Conservation (phyloP, 768 basidiomycete genomes). For the Termitomyces bulborhizus region DNA sequence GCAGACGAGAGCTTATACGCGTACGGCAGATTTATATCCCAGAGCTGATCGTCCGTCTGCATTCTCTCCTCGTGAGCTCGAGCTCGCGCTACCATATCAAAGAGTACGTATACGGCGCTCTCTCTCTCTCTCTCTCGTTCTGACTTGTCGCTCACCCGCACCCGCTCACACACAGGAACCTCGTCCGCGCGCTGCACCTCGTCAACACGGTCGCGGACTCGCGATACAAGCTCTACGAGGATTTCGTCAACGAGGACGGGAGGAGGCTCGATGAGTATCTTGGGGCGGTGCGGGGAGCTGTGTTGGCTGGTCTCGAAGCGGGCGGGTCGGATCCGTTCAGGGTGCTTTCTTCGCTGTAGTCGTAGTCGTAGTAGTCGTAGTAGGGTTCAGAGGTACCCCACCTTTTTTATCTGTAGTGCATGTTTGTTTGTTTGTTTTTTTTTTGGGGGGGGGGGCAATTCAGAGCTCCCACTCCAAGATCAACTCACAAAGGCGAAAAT, state of each 20-base stretch:
- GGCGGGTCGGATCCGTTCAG: conserved; percentile 78
- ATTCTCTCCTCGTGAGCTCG: conserved; percentile 51
- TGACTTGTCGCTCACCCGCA: too few species aligned
- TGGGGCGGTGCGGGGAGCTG: conserved; percentile 61
- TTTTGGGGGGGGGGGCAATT: too few species aligned
- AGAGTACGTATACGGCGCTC: conserved; percentile 63
- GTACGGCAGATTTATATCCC: conserved; percentile 88
- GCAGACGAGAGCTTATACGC: conserved; percentile 63
- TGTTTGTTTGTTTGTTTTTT: too few species aligned
- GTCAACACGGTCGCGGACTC: conserved; percentile 88
- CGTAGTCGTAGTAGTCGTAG: too few species aligned
- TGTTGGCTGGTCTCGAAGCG: conserved; percentile 63
- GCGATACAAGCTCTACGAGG: conserved; percentile 77
- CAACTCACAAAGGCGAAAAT: too few species aligned
- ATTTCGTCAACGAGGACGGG: conserved; percentile 64
- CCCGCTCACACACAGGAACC: conserved; percentile 42
- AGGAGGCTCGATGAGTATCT: conserved; percentile 69
- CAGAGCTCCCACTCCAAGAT: too few species aligned
- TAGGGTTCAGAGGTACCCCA: too few species aligned
- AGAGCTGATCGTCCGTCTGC: conserved; percentile 82
- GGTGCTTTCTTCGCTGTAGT: conserved; percentile 19
- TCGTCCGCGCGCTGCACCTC: conserved; percentile 69
- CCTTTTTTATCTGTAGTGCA: too few species aligned
- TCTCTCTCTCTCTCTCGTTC: too few species aligned
- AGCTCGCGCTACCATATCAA: conserved; percentile 57